A percentile compares a stretch with the other conserved stretches of the same genome.
Conservation (phyloP, 768 basidiomycete genomes). For the Agaricus sinodeliciosus region DNA sequence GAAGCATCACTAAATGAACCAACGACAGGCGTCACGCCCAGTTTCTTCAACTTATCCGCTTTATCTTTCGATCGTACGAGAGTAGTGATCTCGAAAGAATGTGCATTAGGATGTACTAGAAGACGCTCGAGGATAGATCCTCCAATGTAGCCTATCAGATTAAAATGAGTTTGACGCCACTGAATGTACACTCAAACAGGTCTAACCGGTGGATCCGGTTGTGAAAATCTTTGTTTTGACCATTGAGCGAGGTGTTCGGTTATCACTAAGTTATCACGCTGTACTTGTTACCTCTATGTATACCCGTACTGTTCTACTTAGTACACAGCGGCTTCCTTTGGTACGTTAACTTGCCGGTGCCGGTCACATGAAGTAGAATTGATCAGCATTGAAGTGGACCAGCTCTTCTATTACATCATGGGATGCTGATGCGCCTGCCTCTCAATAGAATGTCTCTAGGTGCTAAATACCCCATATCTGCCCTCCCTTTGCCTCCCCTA, state of each 20-base stretch:
- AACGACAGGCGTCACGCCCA: conserved; percentile 30
- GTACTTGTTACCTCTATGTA: no score
- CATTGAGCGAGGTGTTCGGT: not conserved
- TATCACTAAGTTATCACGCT: not conserved
- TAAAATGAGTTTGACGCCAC: not conserved
- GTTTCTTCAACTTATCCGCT: conserved; percentile 29
- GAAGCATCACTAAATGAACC: conserved; percentile 40
- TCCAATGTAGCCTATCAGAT: conserved; percentile 41
- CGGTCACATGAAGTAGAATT: not conserved
- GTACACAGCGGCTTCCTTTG: no score
- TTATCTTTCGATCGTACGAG: conserved; percentile 41
- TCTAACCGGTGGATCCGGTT: conserved; percentile 34
- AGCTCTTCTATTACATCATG: not conserved
- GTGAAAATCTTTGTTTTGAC: conserved; percentile 30
- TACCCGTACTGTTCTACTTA: no score
- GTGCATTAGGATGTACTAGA: conserved; percentile 27
- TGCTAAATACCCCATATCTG: conserved; percentile 37
- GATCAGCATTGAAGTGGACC: not conserved
- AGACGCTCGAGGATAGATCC: conserved; percentile 38
- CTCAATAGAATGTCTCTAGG: conserved; percentile 13
- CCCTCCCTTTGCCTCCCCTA: conserved; percentile 39
- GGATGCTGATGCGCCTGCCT: conserved; percentile 3
- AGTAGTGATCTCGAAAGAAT: conserved; percentile 32
- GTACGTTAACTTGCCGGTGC: no score
- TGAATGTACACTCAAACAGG: not conserved